Conservation (phyloP, 768 basidiomycete genomes). For the Sporobolomyces pararoseus region DNA sequence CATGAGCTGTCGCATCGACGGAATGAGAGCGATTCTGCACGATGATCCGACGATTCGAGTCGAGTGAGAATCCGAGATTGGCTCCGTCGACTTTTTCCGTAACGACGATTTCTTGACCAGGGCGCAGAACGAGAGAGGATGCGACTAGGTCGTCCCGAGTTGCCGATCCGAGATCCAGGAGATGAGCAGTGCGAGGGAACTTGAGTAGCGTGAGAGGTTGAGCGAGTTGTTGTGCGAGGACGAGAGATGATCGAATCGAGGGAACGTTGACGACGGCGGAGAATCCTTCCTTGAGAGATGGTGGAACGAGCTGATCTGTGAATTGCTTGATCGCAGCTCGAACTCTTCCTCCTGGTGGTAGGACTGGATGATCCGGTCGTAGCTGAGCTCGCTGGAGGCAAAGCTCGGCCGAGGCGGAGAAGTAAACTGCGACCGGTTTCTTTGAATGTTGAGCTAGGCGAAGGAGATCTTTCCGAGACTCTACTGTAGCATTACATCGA, state of each 20-base stretch:
- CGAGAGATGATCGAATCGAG: slow-evolving; percentile 57
- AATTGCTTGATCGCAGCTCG: slow-evolving; percentile 60
- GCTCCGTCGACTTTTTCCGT: slow-evolving; percentile 67
- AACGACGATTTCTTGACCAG: slow-evolving; percentile 47
- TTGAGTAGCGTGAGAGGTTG: slow-evolving; percentile 55
- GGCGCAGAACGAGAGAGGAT: too few species aligned
- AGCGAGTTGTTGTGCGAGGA: slow-evolving; percentile 55
- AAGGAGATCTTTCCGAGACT: slow-evolving; percentile 58
- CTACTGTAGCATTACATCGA: slow-evolving; percentile 57
- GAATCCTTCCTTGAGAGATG: slow-evolving; percentile 58
- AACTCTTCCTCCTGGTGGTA: slow-evolving; percentile 57
- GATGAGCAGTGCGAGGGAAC: slow-evolving; percentile 62
- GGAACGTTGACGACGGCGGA: slow-evolving; percentile 55
- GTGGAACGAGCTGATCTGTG: slow-evolving; percentile 54
- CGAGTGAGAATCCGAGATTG: slow-evolving; percentile 64
- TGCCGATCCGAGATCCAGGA: slow-evolving; percentile 60
- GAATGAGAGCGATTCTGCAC: slow-evolving; percentile 65
- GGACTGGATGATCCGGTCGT: slow-evolving; percentile 60
- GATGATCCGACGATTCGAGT: slow-evolving; percentile 53
- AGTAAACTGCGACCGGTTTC: slow-evolving; percentile 57
- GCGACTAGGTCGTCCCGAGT: slow-evolving; percentile 58
- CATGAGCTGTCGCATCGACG: slow-evolving; percentile 58
- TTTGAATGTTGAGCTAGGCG: slow-evolving; percentile 56
- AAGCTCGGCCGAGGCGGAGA: slow-evolving; percentile 57
- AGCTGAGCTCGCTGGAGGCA: slow-evolving; percentile 60